Conservation (phyloP, 306 rosid genomes). For the Parietaria judaica region DNA sequence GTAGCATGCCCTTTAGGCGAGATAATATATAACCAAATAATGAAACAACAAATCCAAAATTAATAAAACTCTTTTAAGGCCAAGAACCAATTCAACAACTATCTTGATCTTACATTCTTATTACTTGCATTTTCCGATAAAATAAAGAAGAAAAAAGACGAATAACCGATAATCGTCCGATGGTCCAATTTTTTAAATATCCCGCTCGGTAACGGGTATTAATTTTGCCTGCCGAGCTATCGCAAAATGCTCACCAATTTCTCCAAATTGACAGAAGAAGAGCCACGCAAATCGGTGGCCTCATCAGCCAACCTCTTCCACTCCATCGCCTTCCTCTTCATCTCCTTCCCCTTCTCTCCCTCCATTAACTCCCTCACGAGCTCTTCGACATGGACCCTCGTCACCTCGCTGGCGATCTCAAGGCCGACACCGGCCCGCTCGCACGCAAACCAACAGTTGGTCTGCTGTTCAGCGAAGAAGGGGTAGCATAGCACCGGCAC, state of each 20-base stretch:
- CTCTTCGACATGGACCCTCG: slow-evolving; percentile 14
- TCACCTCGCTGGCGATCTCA: slow-evolving; percentile 15
- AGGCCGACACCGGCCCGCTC: slow-evolving; percentile 14
- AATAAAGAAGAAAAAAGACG: too few relatives aligned
- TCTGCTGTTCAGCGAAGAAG: not conserved
- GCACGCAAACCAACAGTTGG: slow-evolving; percentile 6
- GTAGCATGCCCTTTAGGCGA: too few relatives aligned
- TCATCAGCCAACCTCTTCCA: not conserved
- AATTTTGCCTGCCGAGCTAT: too few relatives aligned
- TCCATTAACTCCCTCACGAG: slow-evolving; percentile 12
- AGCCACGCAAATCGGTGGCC: not conserved
- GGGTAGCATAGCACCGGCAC: slow-evolving; percentile 23
- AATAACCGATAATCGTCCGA: too few relatives aligned
- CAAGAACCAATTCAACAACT: too few relatives aligned
- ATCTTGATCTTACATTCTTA: too few relatives aligned
- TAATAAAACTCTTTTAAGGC: too few relatives aligned
- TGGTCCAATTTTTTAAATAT: too few relatives aligned
- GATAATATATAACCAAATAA: too few relatives aligned
- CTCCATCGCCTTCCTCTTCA: slow-evolving; percentile 8
- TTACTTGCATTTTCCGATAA: too few relatives aligned
- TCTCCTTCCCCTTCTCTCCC: slow-evolving; percentile 12
- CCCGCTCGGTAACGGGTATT: too few relatives aligned
- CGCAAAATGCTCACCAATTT: not conserved
- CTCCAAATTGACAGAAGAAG: not conserved
- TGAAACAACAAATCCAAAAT: too few relatives aligned